Conservation (phyloP, 495 filamentous ascomycete genomes). For the Xylaria scruposa region DNA sequence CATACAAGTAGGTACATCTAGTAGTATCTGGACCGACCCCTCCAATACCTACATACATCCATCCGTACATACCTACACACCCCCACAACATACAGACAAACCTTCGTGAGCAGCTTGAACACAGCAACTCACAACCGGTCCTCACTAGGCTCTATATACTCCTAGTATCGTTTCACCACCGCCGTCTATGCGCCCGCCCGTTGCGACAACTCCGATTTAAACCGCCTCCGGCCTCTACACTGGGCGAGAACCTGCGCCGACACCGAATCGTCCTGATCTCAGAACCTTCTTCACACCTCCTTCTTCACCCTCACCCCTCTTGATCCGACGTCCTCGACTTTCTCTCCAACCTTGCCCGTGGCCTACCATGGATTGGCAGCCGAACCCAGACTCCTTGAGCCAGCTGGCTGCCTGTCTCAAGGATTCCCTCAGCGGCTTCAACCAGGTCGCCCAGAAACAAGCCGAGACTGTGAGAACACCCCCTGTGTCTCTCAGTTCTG, state of each 20-base stretch:
- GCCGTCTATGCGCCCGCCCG: slow-evolving; percentile 4
- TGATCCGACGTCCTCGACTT: neutral
- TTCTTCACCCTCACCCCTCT: neutral
- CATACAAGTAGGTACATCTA: too few relatives aligned
- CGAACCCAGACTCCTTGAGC: slow-evolving; percentile 80
- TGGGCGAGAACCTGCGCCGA: slow-evolving; percentile 7
- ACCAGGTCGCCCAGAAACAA: slow-evolving; percentile 79
- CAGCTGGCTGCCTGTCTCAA: slow-evolving; percentile 88
- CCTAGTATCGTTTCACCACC: neutral
- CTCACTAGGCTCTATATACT: neutral
- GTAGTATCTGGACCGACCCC: neutral
- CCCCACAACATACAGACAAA: neutral
- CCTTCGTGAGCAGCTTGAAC: slow-evolving; percentile 6
- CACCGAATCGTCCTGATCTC: neutral
- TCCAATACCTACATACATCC: slow-evolving; percentile 4
- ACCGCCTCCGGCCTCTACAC: neutral
- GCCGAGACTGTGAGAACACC: slow-evolving; percentile 66
- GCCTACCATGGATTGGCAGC: slow-evolving; percentile 86
- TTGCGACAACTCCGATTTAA: slow-evolving; percentile 21
- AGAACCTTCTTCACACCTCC: neutral
- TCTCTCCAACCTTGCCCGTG: slow-evolving; percentile 27
- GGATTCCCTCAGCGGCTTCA: slow-evolving; percentile 87
- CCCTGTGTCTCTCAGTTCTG: neutral
- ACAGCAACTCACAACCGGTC: neutral
- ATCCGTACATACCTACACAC: neutral